Conservation (phyloP, 768 basidiomycete species). For the Cystofilobasidium ferigula region DNA sequence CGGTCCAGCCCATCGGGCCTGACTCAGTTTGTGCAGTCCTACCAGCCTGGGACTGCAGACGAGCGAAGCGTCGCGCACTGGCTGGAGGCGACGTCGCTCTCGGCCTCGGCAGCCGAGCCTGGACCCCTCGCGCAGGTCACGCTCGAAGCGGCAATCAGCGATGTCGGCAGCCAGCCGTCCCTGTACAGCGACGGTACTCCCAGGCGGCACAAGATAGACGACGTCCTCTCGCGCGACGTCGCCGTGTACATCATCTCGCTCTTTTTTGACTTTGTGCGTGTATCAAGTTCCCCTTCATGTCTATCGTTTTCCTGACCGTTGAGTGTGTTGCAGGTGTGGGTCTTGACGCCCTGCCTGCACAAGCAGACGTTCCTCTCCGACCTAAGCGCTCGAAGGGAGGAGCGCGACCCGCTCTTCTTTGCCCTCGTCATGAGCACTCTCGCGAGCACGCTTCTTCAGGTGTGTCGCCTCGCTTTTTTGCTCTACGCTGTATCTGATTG, state of each 20-base stretch:
- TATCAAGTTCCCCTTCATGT: not conserved
- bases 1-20: too few relatives aligned
- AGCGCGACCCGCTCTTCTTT: constrained; percentile 80
- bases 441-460: constrained; percentile 75
- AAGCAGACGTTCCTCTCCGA: constrained; percentile 88
- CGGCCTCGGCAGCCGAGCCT: too few relatives aligned
- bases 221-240: constrained; percentile 68
- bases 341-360: constrained; percentile 80
- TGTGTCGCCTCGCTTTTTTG: constrained; percentile 32
- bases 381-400: constrained; percentile 64
- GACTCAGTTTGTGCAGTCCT: not conserved
- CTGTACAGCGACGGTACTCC: constrained; percentile 37
- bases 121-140: not conserved
- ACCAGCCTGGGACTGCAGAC: not conserved
- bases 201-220: constrained; percentile 49
- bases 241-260: constrained; percentile 63
- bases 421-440: constrained; percentile 81
- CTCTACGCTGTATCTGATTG: not conserved
- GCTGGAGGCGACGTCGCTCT: not conserved
- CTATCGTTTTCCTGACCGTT: too few relatives aligned
- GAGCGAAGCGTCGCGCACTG: constrained; percentile 8
- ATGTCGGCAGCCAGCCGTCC: not conserved
- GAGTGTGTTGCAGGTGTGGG: constrained; percentile 47
- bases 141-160: not conserved
- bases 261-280: constrained; percentile 69